Percentiles rank a stretch among this genome's conserved stretches.
Conservation (phyloP, 2,329 filamentous ascomycete genomes). For the Colletotrichum zoysiae region DNA sequence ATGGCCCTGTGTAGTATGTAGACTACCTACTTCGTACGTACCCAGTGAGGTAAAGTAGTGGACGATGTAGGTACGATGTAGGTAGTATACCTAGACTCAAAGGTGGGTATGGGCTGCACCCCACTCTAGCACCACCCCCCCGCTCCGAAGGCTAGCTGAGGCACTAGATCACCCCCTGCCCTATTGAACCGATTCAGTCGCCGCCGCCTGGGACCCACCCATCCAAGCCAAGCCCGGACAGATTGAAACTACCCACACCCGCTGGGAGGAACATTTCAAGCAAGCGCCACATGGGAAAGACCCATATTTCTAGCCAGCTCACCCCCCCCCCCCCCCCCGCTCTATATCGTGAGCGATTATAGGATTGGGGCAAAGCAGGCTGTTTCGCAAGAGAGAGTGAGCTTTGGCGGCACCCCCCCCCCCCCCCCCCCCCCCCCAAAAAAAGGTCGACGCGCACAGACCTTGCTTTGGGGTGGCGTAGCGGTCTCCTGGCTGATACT, state of each 20-base stretch:
- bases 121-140: slow-evolving; percentile 14
- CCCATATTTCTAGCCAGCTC: slow-evolving; percentile 26
- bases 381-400: too few species aligned
- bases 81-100: slow-evolving; percentile 1
- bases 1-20: not conserved
- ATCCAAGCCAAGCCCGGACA: slow-evolving; percentile 16
- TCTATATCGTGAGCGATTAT: too few species aligned
- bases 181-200: slow-evolving; percentile 34
- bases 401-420: too few species aligned
- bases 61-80: not conserved
- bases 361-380: too few species aligned
- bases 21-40: not conserved
- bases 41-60: too few species aligned
- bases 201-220: slow-evolving; percentile 11
- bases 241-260: slow-evolving; percentile 33
- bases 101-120: slow-evolving; percentile 10
- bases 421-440: not conserved
- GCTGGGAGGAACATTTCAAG: slow-evolving; percentile 25
- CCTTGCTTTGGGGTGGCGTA: slow-evolving; percentile 16
- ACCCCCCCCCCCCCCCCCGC: not conserved
- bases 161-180: slow-evolving; percentile 20
- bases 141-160: slow-evolving; percentile 20
- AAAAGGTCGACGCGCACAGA: slow-evolving; percentile 29
- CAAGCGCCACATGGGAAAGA: slow-evolving; percentile 37
- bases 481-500: slow-evolving; percentile 17